A percentile compares a stretch with the other conserved stretches of the same genome.
Conservation (phyloP, 2,329 filamentous ascomycete species). For the Paracamarosporium sp. region DNA sequence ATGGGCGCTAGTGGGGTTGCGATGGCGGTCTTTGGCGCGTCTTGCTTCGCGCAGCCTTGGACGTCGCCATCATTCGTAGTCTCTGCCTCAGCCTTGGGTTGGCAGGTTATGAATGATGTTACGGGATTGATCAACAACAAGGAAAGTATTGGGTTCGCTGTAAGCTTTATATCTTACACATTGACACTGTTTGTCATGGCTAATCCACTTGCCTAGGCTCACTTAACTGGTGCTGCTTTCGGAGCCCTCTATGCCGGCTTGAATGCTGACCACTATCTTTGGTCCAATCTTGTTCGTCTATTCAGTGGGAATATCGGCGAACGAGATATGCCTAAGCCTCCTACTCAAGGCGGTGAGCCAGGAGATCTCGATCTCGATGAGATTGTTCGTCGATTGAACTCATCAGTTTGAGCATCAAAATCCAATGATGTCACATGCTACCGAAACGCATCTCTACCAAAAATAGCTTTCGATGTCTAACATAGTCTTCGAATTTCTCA, state of each 20-base stretch:
- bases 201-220: not conserved
- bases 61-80: not conserved
- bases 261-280: not conserved
- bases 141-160: not conserved
- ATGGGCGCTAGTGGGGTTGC: slow-evolving; percentile 5
- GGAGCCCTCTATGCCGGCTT: slow-evolving; percentile 1
- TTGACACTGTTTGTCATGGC: not conserved
- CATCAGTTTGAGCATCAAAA: not conserved
- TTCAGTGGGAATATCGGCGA: not conserved
- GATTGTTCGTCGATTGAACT: slow-evolving; percentile 3
- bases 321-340: not conserved
- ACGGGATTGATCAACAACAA: not conserved
- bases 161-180: not conserved
- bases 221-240: not conserved
- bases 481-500: no score
- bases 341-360: not conserved
- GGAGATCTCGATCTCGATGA: not conserved
- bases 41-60: slow-evolving; percentile 3
- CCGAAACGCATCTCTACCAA: no score
- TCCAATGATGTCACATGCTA: no score
- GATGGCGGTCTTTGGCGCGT: slow-evolving; percentile 2
- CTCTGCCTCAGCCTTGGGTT: not conserved
- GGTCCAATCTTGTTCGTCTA: not conserved
- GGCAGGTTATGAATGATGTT: not conserved
- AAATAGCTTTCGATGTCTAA: no score